These are phyloP conservation scores for Botryotinia convoluta DNA, from an alignment of 2,329 filamentous ascomycete genomes.

Conservation along the genomic window DNA sequence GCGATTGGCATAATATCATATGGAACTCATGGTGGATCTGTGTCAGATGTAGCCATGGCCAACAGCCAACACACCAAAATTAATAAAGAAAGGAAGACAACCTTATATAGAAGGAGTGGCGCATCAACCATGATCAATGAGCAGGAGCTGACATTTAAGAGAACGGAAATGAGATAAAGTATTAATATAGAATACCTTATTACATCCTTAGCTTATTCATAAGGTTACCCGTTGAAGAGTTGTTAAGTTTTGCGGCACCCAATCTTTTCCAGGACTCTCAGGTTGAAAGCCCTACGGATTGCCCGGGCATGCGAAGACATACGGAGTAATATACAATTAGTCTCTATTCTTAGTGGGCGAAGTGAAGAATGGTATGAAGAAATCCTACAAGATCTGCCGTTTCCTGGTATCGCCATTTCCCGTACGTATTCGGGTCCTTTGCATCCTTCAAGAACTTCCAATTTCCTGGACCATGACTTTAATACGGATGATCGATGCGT, in stretches of 20 bases:
- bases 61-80: not conserved
- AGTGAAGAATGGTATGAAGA: not conserved
- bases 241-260: not conserved
- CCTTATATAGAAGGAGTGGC: not conserved
- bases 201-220: not conserved
- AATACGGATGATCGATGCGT: not conserved
- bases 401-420: not conserved
- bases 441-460: not conserved
- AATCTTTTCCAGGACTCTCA: not conserved
- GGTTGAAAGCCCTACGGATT: not conserved
- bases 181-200: not conserved
- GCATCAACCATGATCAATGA: not conserved
- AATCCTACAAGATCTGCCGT: not conserved
- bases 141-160: not conserved
- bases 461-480: not conserved
- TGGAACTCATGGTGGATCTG: not conserved
- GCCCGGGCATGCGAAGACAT: not conserved
- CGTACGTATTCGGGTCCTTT: not conserved
- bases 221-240: not conserved
- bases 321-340: not conserved
- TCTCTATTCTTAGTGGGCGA: not conserved
- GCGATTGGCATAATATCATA: too few relatives aligned
- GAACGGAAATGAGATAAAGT: not conserved
- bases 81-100: not conserved
- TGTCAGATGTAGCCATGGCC: not conserved